Conservation (phyloP, 2,329 filamentous ascomycete species). For the Gnomoniopsis smithogilvyi region DNA sequence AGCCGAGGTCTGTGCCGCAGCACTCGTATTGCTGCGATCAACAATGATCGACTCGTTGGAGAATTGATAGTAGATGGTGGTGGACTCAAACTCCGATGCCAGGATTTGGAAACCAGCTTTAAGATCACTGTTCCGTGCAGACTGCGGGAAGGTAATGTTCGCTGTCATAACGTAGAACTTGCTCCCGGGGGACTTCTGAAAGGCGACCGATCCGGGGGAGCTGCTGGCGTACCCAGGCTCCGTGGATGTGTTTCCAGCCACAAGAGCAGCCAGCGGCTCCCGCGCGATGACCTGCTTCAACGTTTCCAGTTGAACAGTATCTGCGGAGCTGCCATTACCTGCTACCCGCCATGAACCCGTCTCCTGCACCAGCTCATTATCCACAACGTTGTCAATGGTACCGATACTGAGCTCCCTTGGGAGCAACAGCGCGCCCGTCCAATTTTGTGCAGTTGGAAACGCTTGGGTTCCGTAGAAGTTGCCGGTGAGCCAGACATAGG, state of each 20-base stretch:
- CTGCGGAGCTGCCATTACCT: conserved; percentile 23
- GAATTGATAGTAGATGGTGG: conserved; percentile 42
- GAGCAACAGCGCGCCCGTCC: conserved; percentile 39
- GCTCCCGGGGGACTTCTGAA: conserved; percentile 17
- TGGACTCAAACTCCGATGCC: conserved; percentile 35
- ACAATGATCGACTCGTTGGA: conserved; percentile 39
- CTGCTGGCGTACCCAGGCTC: conserved; percentile 24
- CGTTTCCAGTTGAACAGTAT: conserved; percentile 33
- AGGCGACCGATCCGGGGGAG: conserved; percentile 1
- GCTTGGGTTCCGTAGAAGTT: conserved; percentile 35
- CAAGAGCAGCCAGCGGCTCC: conserved; percentile 32
- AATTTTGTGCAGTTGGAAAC: conserved; percentile 40
- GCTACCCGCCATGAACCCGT: conserved; percentile 36
- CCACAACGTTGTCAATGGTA: conserved; percentile 35
- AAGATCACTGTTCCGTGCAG: conserved; percentile 30
- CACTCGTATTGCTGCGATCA: conserved; percentile 38
- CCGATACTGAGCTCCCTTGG: conserved; percentile 39
- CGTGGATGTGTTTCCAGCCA: conserved; percentile 21
- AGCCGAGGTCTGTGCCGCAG: conserved; percentile 34
- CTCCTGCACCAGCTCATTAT: conserved; percentile 36
- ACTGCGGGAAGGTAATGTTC: conserved; percentile 32
- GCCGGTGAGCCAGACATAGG: conserved; percentile 41
- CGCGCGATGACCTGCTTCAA: conserved; percentile 36
- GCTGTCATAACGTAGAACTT: conserved; percentile 38
- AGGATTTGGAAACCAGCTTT: conserved; percentile 40